phyloP scores from a whole-genome alignment of 2,329 filamentous ascomycete genomes.

The Elsinoe ampelina region DNA sequence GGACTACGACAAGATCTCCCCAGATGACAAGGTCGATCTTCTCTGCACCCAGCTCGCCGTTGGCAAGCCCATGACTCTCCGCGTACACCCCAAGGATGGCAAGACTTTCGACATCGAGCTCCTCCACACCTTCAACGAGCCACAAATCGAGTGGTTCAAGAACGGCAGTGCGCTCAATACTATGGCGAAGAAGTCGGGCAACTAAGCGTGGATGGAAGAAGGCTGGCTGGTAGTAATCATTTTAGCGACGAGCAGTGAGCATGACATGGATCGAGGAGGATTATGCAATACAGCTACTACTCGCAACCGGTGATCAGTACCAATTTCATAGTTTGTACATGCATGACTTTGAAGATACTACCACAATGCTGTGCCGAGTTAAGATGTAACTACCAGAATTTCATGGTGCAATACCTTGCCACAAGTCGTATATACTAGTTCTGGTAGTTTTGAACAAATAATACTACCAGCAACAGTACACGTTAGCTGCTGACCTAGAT shows the following conservation, averaged over 20 bases:
- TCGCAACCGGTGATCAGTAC: constrained; percentile 11
- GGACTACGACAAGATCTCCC: constrained; percentile 95
- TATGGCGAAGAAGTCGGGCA: constrained; percentile 64
- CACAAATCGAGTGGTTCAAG: constrained; percentile 98
- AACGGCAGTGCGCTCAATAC: constrained; percentile 96
- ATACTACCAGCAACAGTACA: too few relatives aligned
- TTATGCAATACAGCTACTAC: constrained; percentile 10
- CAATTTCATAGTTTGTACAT: constrained; percentile 13
- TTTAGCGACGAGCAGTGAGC: constrained; percentile 13
- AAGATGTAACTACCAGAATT: too few relatives aligned
- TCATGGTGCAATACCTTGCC: too few relatives aligned
- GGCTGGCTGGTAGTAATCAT: constrained; percentile 10
- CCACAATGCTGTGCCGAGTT: not conserved
- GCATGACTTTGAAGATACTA: not conserved
- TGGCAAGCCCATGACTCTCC: constrained; percentile 85
- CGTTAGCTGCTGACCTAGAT: too few relatives aligned
- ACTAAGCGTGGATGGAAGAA: constrained; percentile 6
- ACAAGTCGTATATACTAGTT: too few relatives aligned
- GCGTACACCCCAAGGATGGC: constrained; percentile 76
- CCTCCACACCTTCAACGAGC: constrained; percentile 94
- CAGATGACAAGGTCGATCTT: constrained; percentile 86
- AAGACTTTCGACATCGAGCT: constrained; percentile 72
- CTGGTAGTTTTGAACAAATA: too few relatives aligned
- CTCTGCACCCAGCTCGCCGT: constrained; percentile 81
- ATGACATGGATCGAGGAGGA: constrained; percentile 2